phyloP scores from a whole-genome alignment of 495 filamentous ascomycete genomes.

The Lichenothelia convexa region DNA sequence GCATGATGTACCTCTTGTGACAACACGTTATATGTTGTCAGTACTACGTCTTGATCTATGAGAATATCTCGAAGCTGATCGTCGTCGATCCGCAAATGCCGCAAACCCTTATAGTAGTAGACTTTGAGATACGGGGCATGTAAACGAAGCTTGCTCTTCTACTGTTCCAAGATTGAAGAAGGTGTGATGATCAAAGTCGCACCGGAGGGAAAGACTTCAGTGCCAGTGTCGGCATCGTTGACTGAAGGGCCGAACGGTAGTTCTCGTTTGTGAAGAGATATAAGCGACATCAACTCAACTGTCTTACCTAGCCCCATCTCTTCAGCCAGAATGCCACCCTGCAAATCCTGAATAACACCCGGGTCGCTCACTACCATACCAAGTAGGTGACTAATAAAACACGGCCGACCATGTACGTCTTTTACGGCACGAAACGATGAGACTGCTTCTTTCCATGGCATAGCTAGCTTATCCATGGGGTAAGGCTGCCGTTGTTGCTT shows the following conservation, averaged over 20 bases:
- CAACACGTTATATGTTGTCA: slow-evolving; percentile 74
- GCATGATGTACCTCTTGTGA: slow-evolving; percentile 62
- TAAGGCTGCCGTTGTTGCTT: background rate
- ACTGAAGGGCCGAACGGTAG: slow-evolving; percentile 16
- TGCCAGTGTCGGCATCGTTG: slow-evolving; percentile 16
- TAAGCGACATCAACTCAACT: slow-evolving; percentile 66
- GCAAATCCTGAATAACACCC: slow-evolving; percentile 17
- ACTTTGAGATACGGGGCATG: slow-evolving; percentile 47
- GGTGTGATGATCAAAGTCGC: slow-evolving; percentile 84
- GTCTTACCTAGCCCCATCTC: slow-evolving; percentile 98
- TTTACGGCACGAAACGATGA: slow-evolving; percentile 5
- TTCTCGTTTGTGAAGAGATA: slow-evolving; percentile 36
- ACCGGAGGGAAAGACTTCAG: slow-evolving; percentile 19
- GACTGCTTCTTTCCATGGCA: background rate
- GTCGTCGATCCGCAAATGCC: slow-evolving; percentile 2
- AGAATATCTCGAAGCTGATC: slow-evolving; percentile 20
- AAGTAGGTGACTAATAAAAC: slow-evolving; percentile 45
- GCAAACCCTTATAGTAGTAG: slow-evolving; percentile 23
- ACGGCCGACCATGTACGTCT: slow-evolving; percentile 32
- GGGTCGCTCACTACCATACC: slow-evolving; percentile 33
- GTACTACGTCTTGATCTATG: slow-evolving; percentile 51
- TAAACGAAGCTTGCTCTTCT: slow-evolving; percentile 56
- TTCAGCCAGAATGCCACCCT: slow-evolving; percentile 61
- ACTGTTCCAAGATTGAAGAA: slow-evolving; percentile 63
- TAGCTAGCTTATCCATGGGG: background rate